Conservation (phyloP, 176 grass and related monocot genomes). For the Thinopyrum elongatum region DNA sequence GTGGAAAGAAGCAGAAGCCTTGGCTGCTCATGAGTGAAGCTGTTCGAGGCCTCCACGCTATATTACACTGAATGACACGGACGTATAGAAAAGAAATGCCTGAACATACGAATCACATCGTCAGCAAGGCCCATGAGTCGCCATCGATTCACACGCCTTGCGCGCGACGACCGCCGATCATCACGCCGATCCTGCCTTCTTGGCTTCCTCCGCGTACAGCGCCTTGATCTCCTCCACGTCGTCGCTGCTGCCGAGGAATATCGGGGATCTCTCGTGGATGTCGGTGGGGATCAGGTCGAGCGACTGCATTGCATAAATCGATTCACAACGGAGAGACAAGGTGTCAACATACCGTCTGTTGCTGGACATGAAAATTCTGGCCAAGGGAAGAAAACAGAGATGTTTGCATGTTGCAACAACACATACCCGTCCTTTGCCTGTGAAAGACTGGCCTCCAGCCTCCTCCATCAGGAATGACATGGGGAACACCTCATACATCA, state of each 20-base stretch:
- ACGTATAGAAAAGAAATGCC: no score
- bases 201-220: slow-evolving; percentile 58
- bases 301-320: slow-evolving; percentile 51
- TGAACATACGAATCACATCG: not conserved
- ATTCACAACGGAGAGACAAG: not conserved
- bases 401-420: not conserved
- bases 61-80: not conserved
- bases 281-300: slow-evolving; percentile 84
- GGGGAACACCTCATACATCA: slow-evolving; percentile 97
- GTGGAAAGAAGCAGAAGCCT: not conserved
- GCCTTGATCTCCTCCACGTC: slow-evolving; percentile 93
- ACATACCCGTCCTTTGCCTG: slow-evolving; percentile 79
- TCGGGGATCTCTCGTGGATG: slow-evolving; percentile 84
- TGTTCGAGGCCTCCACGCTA: slow-evolving; percentile 21
- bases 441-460: slow-evolving; percentile 94
- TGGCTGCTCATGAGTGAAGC: slow-evolving; percentile 22
- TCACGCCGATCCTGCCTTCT: slow-evolving; percentile 36
- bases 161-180: not conserved
- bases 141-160: not conserved
- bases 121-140: not conserved
- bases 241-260: slow-evolving; percentile 92
- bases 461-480: slow-evolving; percentile 99
- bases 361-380: not conserved
- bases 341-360: not conserved
- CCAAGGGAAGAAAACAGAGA: not conserved